Conservation (phyloP, 1,284 basidiomycete genomes). For the Cutaneotrichosporon sp. region DNA sequence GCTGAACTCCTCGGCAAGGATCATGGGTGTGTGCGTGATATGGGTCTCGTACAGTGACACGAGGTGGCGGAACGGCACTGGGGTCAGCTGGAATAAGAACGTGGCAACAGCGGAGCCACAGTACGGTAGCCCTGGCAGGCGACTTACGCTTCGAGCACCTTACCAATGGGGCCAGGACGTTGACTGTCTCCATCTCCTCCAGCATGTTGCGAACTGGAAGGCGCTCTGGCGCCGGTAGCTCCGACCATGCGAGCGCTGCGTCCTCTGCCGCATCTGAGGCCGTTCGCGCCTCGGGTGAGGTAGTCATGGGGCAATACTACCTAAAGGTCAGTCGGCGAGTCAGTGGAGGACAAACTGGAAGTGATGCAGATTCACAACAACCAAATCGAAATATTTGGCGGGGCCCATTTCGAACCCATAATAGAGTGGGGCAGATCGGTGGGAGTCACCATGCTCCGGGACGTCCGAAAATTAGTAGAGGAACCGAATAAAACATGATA, state of each 20-base stretch:
- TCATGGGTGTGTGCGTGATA: constrained; percentile 60
- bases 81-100: too few species aligned
- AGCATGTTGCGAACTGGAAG: constrained; percentile 51
- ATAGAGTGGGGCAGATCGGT: too few species aligned
- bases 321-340: too few species aligned
- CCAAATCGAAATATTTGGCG: constrained; percentile 4
- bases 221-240: constrained; percentile 35
- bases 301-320: too few species aligned
- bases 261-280: constrained; percentile 12
- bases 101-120: too few species aligned
- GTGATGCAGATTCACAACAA: background rate
- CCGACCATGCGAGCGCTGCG: constrained; percentile 11
- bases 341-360: background rate
- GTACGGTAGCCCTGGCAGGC: background rate
- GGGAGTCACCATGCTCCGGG: too few species aligned
- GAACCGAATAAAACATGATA: too few species aligned
- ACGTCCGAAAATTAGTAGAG: too few species aligned
- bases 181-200: constrained; percentile 48
- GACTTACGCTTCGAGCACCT: constrained; percentile 54
- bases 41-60: constrained; percentile 57
- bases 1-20: constrained; percentile 56
- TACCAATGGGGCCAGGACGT: constrained; percentile 55
- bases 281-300: too few species aligned
- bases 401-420: background rate
- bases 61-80: constrained; percentile 56